Conservation (phyloP, 2,329 filamentous ascomycete genomes). For the Domatiomyces globalis region DNA sequence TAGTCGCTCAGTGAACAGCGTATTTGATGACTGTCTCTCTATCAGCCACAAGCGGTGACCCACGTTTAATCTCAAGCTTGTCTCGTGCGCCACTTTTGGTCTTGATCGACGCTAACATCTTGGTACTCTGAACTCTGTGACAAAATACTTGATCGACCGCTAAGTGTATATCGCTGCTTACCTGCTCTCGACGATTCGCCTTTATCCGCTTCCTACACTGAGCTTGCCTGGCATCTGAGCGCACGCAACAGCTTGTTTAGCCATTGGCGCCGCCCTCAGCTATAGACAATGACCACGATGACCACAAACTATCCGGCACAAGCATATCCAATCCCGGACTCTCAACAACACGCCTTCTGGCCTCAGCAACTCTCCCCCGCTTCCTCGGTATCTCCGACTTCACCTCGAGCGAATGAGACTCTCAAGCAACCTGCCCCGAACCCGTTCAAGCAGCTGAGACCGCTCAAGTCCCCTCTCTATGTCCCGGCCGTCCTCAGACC, state of each 20-base stretch:
- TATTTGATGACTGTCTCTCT: not conserved
- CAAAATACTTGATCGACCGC: not conserved
- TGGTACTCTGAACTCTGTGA: not conserved
- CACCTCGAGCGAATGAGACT: conserved; percentile 32
- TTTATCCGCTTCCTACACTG: not conserved
- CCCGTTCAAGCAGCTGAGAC: conserved; percentile 43
- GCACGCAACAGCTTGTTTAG: not conserved
- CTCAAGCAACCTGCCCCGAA: conserved; percentile 19
- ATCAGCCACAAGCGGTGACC: not conserved
- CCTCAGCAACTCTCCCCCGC: conserved; percentile 28
- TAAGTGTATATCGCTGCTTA: not conserved
- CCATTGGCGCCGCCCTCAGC: not conserved
- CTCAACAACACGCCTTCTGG: conserved; percentile 21
- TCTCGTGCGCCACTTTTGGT: not conserved
- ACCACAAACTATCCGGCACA: conserved; percentile 15
- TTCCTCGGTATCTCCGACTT: conserved; percentile 38
- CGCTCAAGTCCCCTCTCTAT: conserved; percentile 47
- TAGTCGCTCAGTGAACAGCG: not conserved
- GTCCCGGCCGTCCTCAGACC: conserved; percentile 49
- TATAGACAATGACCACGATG: conserved; percentile 5
- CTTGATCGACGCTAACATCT: not conserved
- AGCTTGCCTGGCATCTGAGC: not conserved
- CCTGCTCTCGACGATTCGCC: not conserved
- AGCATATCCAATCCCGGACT: conserved; percentile 14
- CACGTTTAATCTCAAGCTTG: not conserved